Conservation (phyloP, 805 yeast species). For the Monosporozyma aerobia region DNA sequence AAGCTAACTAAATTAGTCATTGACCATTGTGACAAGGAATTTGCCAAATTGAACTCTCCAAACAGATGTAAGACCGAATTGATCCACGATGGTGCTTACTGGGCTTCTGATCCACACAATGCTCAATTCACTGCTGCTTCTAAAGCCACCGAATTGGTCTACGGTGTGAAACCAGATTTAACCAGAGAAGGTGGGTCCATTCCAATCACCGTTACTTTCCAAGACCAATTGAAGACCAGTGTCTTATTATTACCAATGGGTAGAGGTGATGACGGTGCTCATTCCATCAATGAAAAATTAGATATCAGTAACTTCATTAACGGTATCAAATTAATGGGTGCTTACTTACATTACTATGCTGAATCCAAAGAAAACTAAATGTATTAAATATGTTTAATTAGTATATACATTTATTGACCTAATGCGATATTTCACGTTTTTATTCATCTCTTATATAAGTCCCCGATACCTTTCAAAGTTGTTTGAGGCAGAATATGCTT, state of each 20-base stretch:
- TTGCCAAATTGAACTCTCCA: slow-evolving; percentile 63
- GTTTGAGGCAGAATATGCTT: not conserved
- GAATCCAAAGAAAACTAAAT: slow-evolving; percentile 25
- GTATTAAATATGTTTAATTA: not conserved
- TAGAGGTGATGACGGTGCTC: slow-evolving; percentile 99
- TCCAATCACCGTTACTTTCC: slow-evolving; percentile 93
- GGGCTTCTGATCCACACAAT: slow-evolving; percentile 92
- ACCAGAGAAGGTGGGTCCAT: slow-evolving; percentile 99
- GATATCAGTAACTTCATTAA: slow-evolving; percentile 82
- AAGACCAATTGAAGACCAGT: slow-evolving; percentile 72
- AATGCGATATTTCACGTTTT: not conserved
- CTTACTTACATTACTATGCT: slow-evolving; percentile 83
- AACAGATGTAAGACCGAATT: slow-evolving; percentile 65
- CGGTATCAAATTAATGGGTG: slow-evolving; percentile 89
- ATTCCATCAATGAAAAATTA: slow-evolving; percentile 91
- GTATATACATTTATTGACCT: not conserved
- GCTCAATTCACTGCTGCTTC: slow-evolving; percentile 89
- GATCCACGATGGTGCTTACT: slow-evolving; percentile 91
- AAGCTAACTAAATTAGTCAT: slow-evolving; percentile 72
- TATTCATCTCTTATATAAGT: not conserved
- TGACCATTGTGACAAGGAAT: slow-evolving; percentile 57
- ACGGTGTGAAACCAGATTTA: slow-evolving; percentile 91
- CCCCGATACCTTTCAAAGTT: not conserved
- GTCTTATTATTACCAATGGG: slow-evolving; percentile 95
- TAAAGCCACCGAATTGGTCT: slow-evolving; percentile 87